Conservation (phyloP, 2,329 filamentous ascomycete genomes). For the Plenodomus lindquistii region DNA sequence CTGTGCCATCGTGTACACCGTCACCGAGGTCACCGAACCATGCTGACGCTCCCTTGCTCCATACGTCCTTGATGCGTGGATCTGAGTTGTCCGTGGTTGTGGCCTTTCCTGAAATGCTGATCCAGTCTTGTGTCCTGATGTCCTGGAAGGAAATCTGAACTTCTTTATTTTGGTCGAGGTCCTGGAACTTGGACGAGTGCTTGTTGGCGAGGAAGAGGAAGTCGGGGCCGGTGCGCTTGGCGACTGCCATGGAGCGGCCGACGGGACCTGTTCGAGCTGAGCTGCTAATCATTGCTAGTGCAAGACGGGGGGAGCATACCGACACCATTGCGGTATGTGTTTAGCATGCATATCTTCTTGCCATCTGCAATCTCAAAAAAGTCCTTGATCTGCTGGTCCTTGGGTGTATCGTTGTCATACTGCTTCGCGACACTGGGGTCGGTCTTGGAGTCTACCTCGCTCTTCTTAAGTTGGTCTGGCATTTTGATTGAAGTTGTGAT, state of each 20-base stretch:
- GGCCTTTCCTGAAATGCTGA: slow-evolving; percentile 50
- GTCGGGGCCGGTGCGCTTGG: slow-evolving; percentile 60
- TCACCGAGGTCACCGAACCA: slow-evolving; percentile 58
- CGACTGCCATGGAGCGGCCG: slow-evolving; percentile 54
- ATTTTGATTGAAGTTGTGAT: slow-evolving; percentile 42
- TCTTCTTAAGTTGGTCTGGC: slow-evolving; percentile 48
- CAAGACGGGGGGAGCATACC: slow-evolving; percentile 29
- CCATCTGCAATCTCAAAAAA: slow-evolving; percentile 53
- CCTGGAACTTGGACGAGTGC: slow-evolving; percentile 53
- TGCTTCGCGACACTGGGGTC: slow-evolving; percentile 57
- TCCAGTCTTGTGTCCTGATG: slow-evolving; percentile 53
- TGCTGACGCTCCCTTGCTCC: slow-evolving; percentile 43
- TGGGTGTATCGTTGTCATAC: slow-evolving; percentile 50
- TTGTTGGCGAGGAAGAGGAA: slow-evolving; percentile 56
- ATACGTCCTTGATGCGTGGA: slow-evolving; percentile 55
- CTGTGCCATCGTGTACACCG: slow-evolving; percentile 51
- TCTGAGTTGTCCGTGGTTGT: slow-evolving; percentile 49
- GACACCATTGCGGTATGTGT: slow-evolving; percentile 47
- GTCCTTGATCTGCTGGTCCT: slow-evolving; percentile 52
- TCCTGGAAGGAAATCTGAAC: slow-evolving; percentile 54
- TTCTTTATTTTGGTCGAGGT: slow-evolving; percentile 49
- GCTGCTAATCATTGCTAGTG: slow-evolving; percentile 4
- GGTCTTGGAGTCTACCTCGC: slow-evolving; percentile 48
- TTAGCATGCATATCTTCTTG: slow-evolving; percentile 51
- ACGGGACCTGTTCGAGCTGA: slow-evolving; percentile 39